Base-by-base conservation (phyloP, 345 rosid genomes). In the Jatropha curcas region DNA sequence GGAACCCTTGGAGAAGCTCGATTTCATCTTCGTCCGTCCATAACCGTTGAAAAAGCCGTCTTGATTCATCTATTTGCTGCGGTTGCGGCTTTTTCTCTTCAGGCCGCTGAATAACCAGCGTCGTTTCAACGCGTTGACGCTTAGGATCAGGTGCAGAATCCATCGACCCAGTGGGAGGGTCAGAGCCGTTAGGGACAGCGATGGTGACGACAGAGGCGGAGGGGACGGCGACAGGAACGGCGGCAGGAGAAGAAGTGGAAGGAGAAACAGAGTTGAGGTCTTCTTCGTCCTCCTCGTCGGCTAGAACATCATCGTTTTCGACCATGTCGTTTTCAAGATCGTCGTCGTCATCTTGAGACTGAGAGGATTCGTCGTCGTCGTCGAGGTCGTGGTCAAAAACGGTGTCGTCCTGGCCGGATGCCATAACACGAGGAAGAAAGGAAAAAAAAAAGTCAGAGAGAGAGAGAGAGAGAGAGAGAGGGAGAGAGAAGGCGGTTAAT, bases 21-120 rank as follows among this genome's bases (percentile, higher is more conserved):
- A 95, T 95, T 88, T 95, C 99, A 86, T 95, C 99, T 65, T 92
- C 99, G 50, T 95, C 99, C 0, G 99, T 95, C 99, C 99, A 95
- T 33, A 95, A 77, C 67, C 99, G 86, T 77, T 95, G 99, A 70
- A 95, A 95, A 41, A 93, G 82, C 16, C 92, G 86, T 35, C 97
- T 71, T 6, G 97, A 88, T 56, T 92, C 96, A 59, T 92, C 97
- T 61, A 85, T 67, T 58, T 82, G 88, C 7, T 48, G 53, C 74
- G 53, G 65, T 14, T 27, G 73, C 20, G 75, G 83, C 64, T 84
- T 80, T 63, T 65, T 78, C 75, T 58, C 84, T 43, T 78, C 80
- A 24, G 37, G 71, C 55, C 41, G 53, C 11, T 46, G 43, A 27
- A 70, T 13, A 11, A 50, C 50, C 20, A 66, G 81, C 0, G 28